A percentile compares a stretch with the other conserved stretches of the same genome.
Evolutionary conservation across 2,329 filamentous ascomycete species (phyloP).

Genomic region (Pestalotiopsis sp.): DNA sequence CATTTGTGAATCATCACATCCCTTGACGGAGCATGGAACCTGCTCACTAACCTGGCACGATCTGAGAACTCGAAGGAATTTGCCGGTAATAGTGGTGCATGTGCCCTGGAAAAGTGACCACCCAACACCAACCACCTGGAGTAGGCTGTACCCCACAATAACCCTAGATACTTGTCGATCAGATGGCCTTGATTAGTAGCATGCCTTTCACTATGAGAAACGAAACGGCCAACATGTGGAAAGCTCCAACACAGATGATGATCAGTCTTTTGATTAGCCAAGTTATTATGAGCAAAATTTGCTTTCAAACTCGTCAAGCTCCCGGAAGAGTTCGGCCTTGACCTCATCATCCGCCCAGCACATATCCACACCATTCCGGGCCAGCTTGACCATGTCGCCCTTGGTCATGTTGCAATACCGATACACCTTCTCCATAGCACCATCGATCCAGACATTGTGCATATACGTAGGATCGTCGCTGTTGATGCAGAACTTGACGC

Average conservation of each 20-base stretch:
- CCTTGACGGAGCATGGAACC: too few species aligned
- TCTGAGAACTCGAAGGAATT: too few species aligned
- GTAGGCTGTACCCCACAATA: too few species aligned
- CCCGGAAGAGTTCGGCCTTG: conserved; percentile 32
- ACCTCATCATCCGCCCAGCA: conserved; percentile 45
- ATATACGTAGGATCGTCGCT: conserved; percentile 53
- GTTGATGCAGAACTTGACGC: conserved; percentile 49
- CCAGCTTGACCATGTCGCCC: conserved; percentile 43
- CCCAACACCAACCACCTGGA: too few species aligned
- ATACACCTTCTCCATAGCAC: conserved; percentile 47
- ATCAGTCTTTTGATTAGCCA: too few species aligned
- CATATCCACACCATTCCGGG: conserved; percentile 45
- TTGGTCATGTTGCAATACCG: conserved; percentile 42
- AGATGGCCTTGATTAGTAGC: neutral
- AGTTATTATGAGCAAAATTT: neutral
- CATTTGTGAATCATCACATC: too few species aligned
- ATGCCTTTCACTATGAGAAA: neutral
- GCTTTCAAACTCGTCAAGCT: conserved; percentile 22
- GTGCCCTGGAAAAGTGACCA: too few species aligned
- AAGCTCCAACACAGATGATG: too few species aligned
- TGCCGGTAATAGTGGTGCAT: too few species aligned
- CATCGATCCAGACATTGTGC: conserved; percentile 51
- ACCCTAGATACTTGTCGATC: neutral
- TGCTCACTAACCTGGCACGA: too few species aligned
- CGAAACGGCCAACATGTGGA: too few species aligned